Evolutionary conservation across 2,329 filamentous ascomycete species (phyloP).

Genomic region (Colletotrichum tropicale): DNA sequence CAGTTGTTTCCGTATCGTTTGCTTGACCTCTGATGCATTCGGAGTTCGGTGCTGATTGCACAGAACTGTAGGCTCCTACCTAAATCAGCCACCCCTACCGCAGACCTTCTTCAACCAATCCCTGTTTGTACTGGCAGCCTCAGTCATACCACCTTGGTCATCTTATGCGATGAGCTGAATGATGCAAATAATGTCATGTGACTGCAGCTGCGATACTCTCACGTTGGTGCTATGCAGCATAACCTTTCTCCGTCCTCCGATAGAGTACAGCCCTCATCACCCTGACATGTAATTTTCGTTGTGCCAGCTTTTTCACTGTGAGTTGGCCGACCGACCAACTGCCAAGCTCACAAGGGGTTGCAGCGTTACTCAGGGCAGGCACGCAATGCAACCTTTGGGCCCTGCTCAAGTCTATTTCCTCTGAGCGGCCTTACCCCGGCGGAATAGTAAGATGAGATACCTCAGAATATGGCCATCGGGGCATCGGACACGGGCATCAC

Average conservation of each 20-base stretch:
- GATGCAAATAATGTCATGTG: neutral
- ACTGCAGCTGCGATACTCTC: neutral
- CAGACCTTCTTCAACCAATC: neutral
- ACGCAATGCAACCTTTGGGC: neutral
- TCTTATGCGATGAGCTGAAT: neutral
- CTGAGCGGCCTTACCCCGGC: neutral
- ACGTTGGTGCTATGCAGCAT: neutral
- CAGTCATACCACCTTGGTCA: neutral
- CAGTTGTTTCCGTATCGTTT: too few species aligned
- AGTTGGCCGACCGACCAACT: neutral
- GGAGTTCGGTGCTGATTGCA: neutral
- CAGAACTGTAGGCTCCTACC: neutral
- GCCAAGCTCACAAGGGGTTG: neutral
- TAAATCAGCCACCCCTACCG: neutral
- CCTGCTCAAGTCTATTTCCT: neutral
- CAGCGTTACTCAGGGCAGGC: neutral
- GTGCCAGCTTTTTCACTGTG: neutral
- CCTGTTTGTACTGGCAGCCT: neutral
- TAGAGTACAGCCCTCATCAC: fast-evolving
- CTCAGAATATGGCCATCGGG: fast-evolving
- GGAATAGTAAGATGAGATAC: fast-evolving
- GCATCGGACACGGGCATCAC: neutral
- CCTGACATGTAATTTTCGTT: fast-evolving
- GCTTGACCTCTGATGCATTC: fast-evolving
- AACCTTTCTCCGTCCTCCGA: neutral